Percentiles rank a stretch among this genome's conserved stretches.
These are phyloP conservation scores for Echites panduratus DNA, from an alignment of 257 asterid genomes.

Conservation along the genomic window DNA sequence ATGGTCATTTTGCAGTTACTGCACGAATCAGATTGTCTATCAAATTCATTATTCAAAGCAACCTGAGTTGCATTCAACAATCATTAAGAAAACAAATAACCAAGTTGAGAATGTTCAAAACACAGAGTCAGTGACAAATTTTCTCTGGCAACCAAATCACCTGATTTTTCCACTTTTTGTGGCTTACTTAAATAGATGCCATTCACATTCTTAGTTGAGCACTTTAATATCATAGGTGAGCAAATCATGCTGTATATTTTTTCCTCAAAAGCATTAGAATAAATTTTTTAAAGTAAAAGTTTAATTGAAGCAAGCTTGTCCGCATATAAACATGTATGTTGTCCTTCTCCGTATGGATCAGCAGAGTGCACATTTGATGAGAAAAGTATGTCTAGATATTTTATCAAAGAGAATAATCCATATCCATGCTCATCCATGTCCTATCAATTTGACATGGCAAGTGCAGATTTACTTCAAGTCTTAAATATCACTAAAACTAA, in stretches of 20 bases:
- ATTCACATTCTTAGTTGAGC: not conserved
- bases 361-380: not conserved
- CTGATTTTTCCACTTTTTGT: not conserved
- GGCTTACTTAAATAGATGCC: not conserved
- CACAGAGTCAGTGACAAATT: not conserved
- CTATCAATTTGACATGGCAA: not conserved
- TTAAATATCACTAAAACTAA: not conserved
- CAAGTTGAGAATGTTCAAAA: not conserved
- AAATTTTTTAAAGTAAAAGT: not conserved
- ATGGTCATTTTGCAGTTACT: not conserved
- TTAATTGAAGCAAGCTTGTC: not conserved
- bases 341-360: not conserved
- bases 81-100: not conserved
- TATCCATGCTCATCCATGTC: not conserved
- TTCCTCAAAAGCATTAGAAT: not conserved
- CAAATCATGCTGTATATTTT: not conserved
- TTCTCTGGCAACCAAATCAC: not conserved
- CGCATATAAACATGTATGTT: not conserved
- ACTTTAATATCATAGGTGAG: not conserved
- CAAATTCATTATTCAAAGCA: not conserved
- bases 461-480: not conserved
- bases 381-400: not conserved
- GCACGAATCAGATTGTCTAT: slow-evolving; percentile 3
- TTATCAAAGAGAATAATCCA: not conserved
- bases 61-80: not conserved